Evolutionary conservation across 768 basidiomycete species (phyloP).

Genomic region (Rubroboletus satanas): DNA sequence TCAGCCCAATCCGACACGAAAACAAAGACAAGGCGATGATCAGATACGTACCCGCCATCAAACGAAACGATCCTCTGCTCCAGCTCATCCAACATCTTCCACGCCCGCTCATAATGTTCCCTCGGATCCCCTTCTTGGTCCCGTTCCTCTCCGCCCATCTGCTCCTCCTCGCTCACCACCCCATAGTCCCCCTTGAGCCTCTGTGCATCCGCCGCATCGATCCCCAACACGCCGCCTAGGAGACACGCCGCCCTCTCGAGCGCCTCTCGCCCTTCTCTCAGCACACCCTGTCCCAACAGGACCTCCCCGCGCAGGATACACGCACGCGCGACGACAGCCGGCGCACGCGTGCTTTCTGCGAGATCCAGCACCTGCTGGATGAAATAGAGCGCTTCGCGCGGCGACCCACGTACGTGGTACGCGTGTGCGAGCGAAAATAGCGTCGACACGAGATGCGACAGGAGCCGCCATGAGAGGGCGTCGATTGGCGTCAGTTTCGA

Average conservation of each 20-base stretch:
- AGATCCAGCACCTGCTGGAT: constrained; percentile 72
- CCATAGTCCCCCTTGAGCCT: constrained; percentile 56
- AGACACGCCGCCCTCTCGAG: constrained; percentile 49
- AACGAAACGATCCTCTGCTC: constrained; percentile 50
- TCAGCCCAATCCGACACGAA: background rate
- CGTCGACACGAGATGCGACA: constrained; percentile 64
- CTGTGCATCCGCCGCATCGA: constrained; percentile 56
- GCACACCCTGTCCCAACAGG: constrained; percentile 55
- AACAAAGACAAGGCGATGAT: background rate
- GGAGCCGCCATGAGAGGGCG: constrained; percentile 71
- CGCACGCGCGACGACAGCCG: constrained; percentile 62
- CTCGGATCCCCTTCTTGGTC: constrained; percentile 40
- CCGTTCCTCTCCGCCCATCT: constrained; percentile 32
- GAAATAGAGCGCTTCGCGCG: constrained; percentile 83
- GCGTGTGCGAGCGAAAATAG: constrained; percentile 61
- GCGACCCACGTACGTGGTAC: constrained; percentile 73
- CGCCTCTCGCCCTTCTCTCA: constrained; percentile 53
- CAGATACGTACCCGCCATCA: constrained; percentile 46
- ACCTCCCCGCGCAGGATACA: constrained; percentile 67
- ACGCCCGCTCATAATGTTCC: constrained; percentile 52
- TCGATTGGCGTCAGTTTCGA: constrained; percentile 36
- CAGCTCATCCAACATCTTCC: constrained; percentile 58
- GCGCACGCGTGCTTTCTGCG: constrained; percentile 63
- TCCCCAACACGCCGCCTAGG: constrained; percentile 45
- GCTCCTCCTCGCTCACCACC: constrained; percentile 15